Percentiles rank a stretch among this genome's conserved stretches.
Evolutionary conservation across 768 basidiomycete species (phyloP).

Genomic region (Naematelia encephala): DNA sequence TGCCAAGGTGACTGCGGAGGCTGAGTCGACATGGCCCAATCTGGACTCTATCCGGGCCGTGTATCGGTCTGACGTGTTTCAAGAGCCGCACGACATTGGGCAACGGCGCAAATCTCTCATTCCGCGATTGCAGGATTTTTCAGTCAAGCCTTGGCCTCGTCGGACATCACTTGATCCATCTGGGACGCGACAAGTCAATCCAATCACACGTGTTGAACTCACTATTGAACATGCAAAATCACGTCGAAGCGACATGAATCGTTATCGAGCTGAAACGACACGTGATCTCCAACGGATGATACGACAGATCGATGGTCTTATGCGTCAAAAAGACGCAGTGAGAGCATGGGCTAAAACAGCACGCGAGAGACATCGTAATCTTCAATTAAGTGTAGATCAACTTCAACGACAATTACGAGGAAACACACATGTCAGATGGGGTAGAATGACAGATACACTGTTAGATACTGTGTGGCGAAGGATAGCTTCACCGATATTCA

Average conservation of each 20-base stretch:
- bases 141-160: neutral
- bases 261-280: neutral
- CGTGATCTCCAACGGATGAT: constrained; percentile 8
- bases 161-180: neutral
- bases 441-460: constrained; percentile 1
- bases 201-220: neutral
- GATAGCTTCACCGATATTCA: constrained; percentile 2
- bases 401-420: neutral
- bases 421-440: neutral
- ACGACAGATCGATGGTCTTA: constrained; percentile 11
- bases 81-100: no score
- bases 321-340: constrained; percentile 13
- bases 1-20: constrained; percentile 14
- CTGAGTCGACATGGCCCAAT: constrained; percentile 11
- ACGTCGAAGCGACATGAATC: neutral
- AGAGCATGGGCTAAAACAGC: constrained; percentile 10
- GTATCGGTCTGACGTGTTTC: neutral
- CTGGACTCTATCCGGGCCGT: neutral
- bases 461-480: neutral
- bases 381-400: neutral
- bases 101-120: no score
- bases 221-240: neutral
- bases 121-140: neutral
- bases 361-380: constrained; percentile 5
- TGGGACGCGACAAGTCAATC: constrained; percentile 3